Conservation (phyloP, 495 filamentous ascomycete genomes). For the Hyaloscypha finlandica region DNA sequence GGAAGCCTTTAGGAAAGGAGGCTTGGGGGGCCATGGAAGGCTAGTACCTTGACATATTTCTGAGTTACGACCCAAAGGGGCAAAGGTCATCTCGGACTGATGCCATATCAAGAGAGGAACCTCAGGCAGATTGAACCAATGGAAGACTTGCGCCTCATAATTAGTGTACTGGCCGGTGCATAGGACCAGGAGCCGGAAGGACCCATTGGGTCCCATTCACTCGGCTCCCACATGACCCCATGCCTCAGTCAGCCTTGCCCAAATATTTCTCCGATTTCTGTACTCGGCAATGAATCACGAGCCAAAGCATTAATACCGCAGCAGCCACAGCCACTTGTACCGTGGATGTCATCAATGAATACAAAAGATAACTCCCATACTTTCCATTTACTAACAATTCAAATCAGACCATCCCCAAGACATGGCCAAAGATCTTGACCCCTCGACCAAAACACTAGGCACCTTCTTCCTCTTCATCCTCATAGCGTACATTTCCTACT, state of each 20-base stretch:
- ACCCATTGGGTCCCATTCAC: not conserved
- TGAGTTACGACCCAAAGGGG: too few relatives aligned
- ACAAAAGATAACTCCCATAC: not conserved
- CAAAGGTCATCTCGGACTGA: too few relatives aligned
- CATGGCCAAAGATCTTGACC: not conserved
- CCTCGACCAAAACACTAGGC: not conserved
- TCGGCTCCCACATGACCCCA: not conserved
- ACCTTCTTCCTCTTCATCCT: not conserved
- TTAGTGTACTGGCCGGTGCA: not conserved
- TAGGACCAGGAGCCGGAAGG: not conserved
- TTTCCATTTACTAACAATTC: not conserved
- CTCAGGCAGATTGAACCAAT: not conserved
- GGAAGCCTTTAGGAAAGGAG: conserved; percentile 20
- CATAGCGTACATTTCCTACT: not conserved
- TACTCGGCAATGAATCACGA: not conserved
- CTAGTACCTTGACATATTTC: conserved; percentile 9
- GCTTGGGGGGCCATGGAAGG: conserved; percentile 14
- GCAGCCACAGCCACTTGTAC: not conserved
- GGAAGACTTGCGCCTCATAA: not conserved
- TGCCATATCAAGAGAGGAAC: too few relatives aligned
- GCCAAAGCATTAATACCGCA: not conserved
- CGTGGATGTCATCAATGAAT: not conserved
- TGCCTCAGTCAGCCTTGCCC: not conserved
- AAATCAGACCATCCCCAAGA: not conserved
- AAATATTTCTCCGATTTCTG: not conserved